phyloP scores from a whole-genome alignment of 306 rosid genomes.

The Cajanus cajan region DNA sequence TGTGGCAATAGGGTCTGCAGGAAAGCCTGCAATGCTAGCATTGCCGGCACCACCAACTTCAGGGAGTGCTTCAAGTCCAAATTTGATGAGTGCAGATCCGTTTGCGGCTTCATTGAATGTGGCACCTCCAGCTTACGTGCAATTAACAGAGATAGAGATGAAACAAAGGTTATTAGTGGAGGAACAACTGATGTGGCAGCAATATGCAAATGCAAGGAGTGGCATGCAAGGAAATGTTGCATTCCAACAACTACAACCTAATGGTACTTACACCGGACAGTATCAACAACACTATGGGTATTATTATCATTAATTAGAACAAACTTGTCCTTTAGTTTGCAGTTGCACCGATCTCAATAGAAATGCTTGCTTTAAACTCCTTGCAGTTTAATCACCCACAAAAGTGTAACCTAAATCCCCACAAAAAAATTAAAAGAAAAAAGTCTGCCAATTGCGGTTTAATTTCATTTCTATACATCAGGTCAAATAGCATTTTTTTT shows the following conservation, averaged over 20 bases:
- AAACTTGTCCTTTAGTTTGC: neutral
- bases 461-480: neutral
- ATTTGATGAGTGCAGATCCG: conserved; percentile 45
- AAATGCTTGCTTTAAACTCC: neutral
- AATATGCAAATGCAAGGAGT: conserved; percentile 58
- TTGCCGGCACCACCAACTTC: conserved; percentile 63
- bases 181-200: conserved; percentile 93
- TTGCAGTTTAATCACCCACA: neutral
- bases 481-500: neutral
- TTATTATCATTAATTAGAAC: conserved; percentile 24
- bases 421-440: neutral
- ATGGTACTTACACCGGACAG: conserved; percentile 50
- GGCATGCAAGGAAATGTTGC: conserved; percentile 70
- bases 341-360: neutral
- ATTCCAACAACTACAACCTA: conserved; percentile 39
- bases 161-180: conserved; percentile 69
- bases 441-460: neutral
- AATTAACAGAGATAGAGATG: conserved; percentile 82
- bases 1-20: conserved; percentile 52
- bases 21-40: conserved; percentile 65
- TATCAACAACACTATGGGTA: conserved; percentile 47
- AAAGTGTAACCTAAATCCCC: neutral
- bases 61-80: neutral
- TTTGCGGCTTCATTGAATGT: conserved; percentile 71
- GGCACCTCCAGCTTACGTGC: conserved; percentile 82